A percentile compares a stretch with the other conserved stretches of the same genome.
Evolutionary conservation across 371 early-diverging fungal genomes (phyloP).

Genomic region (Mucor velutinosus): DNA sequence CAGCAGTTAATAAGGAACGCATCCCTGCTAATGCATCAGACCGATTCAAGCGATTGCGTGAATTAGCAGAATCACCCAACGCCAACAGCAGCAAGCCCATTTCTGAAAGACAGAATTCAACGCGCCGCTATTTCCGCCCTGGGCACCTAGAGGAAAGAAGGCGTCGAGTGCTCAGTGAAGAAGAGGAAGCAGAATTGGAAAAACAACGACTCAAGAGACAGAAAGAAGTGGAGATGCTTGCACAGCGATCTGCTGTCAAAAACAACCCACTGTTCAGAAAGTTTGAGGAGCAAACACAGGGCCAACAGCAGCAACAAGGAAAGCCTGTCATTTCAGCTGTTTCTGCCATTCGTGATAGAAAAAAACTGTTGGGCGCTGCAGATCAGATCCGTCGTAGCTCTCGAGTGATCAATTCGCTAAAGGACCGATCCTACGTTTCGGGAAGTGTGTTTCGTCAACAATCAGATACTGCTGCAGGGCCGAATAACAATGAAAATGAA

Average conservation of each 20-base stretch:
- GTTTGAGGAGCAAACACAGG: conserved; percentile 24
- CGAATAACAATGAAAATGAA: neutral
- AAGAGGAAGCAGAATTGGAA: conserved; percentile 34
- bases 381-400: conserved; percentile 27
- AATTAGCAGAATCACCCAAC: conserved; percentile 31
- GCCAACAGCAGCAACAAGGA: neutral
- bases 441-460: conserved; percentile 30
- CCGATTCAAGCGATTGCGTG: conserved; percentile 31
- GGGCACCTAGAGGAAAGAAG: conserved; percentile 37
- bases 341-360: conserved; percentile 11
- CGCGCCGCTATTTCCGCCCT: conserved; percentile 34
- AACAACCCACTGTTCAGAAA: conserved; percentile 38
- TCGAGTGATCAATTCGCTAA: conserved; percentile 27
- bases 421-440: conserved; percentile 29
- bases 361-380: conserved; percentile 11
- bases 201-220: conserved; percentile 24
- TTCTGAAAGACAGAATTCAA: conserved; percentile 32
- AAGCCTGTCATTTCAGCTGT: conserved; percentile 6
- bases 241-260: conserved; percentile 38
- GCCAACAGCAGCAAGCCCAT: conserved; percentile 6
- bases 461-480: neutral
- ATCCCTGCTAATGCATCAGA: conserved; percentile 18
- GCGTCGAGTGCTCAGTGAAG: conserved; percentile 32
- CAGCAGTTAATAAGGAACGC: neutral
- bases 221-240: conserved; percentile 28